These are phyloP conservation scores for Neofusicoccum umdonicola DNA, from an alignment of 2,329 filamentous ascomycete species.

Conservation along the genomic window DNA sequence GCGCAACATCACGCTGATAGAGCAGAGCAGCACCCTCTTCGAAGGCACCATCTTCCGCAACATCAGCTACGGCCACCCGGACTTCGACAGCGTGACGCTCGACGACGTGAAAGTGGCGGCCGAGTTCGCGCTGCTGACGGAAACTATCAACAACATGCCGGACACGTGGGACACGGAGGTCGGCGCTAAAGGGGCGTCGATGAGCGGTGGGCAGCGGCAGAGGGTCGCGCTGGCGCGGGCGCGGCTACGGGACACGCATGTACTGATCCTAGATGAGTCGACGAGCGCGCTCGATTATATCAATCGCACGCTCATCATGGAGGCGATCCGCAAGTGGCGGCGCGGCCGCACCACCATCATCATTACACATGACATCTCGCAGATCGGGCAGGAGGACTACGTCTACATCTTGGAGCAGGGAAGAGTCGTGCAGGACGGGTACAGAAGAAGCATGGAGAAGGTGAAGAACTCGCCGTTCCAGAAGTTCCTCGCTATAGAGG, in stretches of 20 bases:
- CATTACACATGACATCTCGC: conserved; percentile 84
- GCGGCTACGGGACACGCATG: conserved; percentile 69
- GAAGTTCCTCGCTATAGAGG: conserved; percentile 24
- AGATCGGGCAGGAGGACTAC: conserved; percentile 71
- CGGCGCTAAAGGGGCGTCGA: conserved; percentile 63
- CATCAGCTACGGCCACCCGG: conserved; percentile 65
- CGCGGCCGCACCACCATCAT: conserved; percentile 82
- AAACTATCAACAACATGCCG: conserved; percentile 65
- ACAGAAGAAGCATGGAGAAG: conserved; percentile 54
- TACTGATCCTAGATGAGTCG: conserved; percentile 84
- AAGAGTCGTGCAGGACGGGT: conserved; percentile 66
- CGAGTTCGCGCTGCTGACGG: conserved; percentile 65
- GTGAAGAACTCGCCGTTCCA: conserved; percentile 49
- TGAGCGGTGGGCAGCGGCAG: conserved; percentile 86
- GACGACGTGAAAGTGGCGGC: conserved; percentile 62
- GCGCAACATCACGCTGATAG: conserved; percentile 73
- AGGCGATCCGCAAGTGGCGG: conserved; percentile 74
- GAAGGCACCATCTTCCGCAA: conserved; percentile 77
- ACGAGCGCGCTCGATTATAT: conserved; percentile 82
- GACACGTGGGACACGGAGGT: conserved; percentile 70
- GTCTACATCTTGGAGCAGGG: conserved; percentile 77
- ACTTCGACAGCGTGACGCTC: conserved; percentile 49
- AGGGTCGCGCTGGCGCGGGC: conserved; percentile 78
- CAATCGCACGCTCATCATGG: conserved; percentile 67
- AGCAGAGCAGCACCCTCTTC: conserved; percentile 80